phyloP scores from a whole-genome alignment of 2,329 filamentous ascomycete species.

The Aspergillus pseudoglaucus region DNA sequence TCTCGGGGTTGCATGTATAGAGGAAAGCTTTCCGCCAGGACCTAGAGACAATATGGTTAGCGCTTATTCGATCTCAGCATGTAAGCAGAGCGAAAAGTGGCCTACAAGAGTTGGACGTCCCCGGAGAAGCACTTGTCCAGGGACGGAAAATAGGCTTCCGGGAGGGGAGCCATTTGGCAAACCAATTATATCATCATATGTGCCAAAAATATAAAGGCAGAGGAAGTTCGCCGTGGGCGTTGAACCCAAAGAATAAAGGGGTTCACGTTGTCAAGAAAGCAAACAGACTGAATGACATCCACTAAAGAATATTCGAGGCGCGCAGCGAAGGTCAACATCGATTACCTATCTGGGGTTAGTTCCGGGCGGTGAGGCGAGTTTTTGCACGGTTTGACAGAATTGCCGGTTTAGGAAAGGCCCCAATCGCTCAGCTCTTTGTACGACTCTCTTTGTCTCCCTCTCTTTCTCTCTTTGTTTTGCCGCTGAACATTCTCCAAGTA shows the following conservation, averaged over 20 bases:
- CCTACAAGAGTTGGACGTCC: constrained; percentile 70
- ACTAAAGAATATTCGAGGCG: constrained; percentile 25
- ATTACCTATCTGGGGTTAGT: constrained; percentile 33
- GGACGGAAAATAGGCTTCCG: constrained; percentile 73
- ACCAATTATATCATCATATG: constrained; percentile 38
- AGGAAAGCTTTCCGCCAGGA: constrained; percentile 54
- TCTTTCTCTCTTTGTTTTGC: not conserved
- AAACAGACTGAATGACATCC: constrained; percentile 11
- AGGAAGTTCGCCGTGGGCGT: constrained; percentile 3
- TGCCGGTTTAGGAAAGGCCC: constrained; percentile 11
- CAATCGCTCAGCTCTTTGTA: not conserved
- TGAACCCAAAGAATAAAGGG: constrained; percentile 1
- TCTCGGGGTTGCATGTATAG: constrained; percentile 40
- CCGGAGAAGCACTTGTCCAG: constrained; percentile 79
- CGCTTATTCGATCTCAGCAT: not conserved
- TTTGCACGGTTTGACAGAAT: constrained; percentile 15
- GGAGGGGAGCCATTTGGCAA: constrained; percentile 59
- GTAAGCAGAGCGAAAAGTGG: not conserved
- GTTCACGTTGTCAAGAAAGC: constrained; percentile 2
- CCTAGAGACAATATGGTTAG: constrained; percentile 39
- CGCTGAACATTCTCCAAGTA: not conserved
- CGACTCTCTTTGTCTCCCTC: not conserved
- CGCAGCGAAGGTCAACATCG: constrained; percentile 31
- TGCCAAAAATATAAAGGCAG: constrained; percentile 7
- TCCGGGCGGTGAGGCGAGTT: constrained; percentile 21